Evolutionary conservation across 1,139 yeast species (phyloP).

Genomic region (Waltiozyma sp.): DNA sequence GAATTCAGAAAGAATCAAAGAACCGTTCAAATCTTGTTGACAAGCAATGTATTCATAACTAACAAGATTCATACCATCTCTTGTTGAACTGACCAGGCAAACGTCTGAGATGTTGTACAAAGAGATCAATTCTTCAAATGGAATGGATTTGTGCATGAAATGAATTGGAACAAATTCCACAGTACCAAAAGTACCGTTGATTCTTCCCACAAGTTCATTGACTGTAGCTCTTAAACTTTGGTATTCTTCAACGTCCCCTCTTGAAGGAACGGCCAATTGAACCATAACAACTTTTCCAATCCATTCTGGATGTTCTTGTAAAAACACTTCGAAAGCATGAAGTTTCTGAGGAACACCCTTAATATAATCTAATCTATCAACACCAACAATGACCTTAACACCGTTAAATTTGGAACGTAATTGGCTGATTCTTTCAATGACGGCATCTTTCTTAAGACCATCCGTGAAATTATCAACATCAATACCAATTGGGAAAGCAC

Average conservation of each 20-base stretch:
- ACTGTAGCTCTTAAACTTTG: constrained; percentile 89
- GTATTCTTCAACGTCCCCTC: constrained; percentile 98
- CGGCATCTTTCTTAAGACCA: constrained; percentile 58
- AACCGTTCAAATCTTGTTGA: constrained; percentile 79
- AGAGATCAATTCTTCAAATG: constrained; percentile 84
- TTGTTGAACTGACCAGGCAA: constrained; percentile 83
- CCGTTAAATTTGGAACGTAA: constrained; percentile 53
- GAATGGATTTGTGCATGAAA: constrained; percentile 85
- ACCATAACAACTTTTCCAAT: constrained; percentile 92
- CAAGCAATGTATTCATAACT: constrained; percentile 95
- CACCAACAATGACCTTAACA: constrained; percentile 85
- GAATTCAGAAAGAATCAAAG: constrained; percentile 80
- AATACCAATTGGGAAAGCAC: constrained; percentile 97
- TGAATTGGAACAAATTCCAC: constrained; percentile 97
- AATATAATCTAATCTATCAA: constrained; percentile 88
- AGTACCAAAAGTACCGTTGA: constrained; percentile 93
- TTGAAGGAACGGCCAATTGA: constrained; percentile 94
- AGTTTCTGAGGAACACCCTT: constrained; percentile 96
- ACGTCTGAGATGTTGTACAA: constrained; percentile 81
- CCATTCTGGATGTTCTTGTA: constrained; percentile 95
- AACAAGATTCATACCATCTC: constrained; percentile 98
- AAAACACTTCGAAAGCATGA: constrained; percentile 88
- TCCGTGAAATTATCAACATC: constrained; percentile 86
- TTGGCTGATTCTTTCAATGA: constrained; percentile 51
- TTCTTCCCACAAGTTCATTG: constrained; percentile 91